phyloP scores from a whole-genome alignment of 495 filamentous ascomycete genomes.

The Halenospora varia region DNA sequence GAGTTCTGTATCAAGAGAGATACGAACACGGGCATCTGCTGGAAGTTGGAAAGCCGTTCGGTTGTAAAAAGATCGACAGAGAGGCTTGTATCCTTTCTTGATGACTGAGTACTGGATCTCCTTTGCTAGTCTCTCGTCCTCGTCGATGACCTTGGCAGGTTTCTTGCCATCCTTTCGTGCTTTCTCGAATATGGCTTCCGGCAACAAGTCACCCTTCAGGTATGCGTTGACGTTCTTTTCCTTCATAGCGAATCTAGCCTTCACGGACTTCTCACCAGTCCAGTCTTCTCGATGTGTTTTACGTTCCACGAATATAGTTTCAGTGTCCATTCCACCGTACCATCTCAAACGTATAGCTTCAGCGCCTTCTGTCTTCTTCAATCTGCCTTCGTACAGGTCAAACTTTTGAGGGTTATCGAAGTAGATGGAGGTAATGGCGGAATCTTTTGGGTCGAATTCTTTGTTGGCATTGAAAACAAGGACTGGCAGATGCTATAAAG shows the following conservation, averaged over 20 bases:
- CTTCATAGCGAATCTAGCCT: conserved; percentile 90
- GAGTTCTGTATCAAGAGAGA: conserved; percentile 94
- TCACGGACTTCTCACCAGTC: conserved; percentile 98
- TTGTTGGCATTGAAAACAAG: conserved; percentile 97
- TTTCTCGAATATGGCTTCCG: conserved; percentile 86
- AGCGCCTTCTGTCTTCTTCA: conserved; percentile 97
- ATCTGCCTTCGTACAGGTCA: conserved; percentile 86
- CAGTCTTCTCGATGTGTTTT: conserved; percentile 99
- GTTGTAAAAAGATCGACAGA: conserved; percentile 93
- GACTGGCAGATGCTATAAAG: conserved; percentile 76
- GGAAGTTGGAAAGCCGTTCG: conserved; percentile 97
- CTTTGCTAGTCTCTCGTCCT: conserved; percentile 81
- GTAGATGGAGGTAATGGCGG: conserved; percentile 97
- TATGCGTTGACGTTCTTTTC: conserved; percentile 97
- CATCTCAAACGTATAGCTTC: conserved; percentile 95
- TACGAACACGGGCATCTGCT: conserved; percentile 91
- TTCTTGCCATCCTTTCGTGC: conserved; percentile 92
- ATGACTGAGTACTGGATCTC: conserved; percentile 93
- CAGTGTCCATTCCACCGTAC: conserved; percentile 94
- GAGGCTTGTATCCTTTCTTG: conserved; percentile 76
- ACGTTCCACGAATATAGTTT: conserved; percentile 94
- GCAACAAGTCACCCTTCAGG: conserved; percentile 73
- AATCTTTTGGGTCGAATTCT: conserved; percentile 85
- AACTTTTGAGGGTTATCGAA: conserved; percentile 92
- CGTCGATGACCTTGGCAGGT: conserved; percentile 79